Evolutionary conservation across 257 asterid genomes (phyloP).

Genomic region (Lycium ferocissimum): DNA sequence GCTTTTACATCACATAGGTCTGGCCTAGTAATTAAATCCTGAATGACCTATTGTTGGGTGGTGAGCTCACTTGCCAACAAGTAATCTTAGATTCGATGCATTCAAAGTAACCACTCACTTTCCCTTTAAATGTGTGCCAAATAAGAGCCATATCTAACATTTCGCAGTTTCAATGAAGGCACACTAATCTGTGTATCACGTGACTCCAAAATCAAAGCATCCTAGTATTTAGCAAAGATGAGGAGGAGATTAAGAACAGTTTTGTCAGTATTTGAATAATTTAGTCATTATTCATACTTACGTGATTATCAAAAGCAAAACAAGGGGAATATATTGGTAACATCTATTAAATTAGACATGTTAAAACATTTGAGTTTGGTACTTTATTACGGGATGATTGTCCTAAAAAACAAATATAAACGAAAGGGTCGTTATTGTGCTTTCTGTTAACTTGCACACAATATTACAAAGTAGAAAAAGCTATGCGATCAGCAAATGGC

Average conservation of each 20-base stretch:
- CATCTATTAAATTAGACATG: neutral
- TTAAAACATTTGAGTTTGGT: neutral
- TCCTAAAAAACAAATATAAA: neutral
- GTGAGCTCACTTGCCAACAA: neutral
- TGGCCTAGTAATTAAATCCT: neutral
- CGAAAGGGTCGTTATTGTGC: neutral
- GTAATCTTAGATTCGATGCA: too few species aligned
- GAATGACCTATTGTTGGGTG: neutral
- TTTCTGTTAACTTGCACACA: too few species aligned
- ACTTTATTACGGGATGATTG: neutral
- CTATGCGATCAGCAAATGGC: too few species aligned
- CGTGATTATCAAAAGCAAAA: neutral
- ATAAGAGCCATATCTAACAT: neutral
- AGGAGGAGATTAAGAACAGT: neutral
- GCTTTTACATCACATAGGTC: neutral
- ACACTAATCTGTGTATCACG: neutral
- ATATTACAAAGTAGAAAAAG: too few species aligned
- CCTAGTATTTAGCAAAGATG: neutral
- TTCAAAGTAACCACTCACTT: neutral
- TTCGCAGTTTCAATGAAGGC: neutral
- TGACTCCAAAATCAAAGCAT: neutral
- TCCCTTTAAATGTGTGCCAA: neutral
- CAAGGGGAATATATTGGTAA: neutral
- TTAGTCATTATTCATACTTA: neutral
- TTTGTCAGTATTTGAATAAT: neutral